Evolutionary conservation across 1,139 yeast genomes (phyloP), one percentile per base, ranked within the genome.

Genomic region (Ogataea hybrid): DNA sequence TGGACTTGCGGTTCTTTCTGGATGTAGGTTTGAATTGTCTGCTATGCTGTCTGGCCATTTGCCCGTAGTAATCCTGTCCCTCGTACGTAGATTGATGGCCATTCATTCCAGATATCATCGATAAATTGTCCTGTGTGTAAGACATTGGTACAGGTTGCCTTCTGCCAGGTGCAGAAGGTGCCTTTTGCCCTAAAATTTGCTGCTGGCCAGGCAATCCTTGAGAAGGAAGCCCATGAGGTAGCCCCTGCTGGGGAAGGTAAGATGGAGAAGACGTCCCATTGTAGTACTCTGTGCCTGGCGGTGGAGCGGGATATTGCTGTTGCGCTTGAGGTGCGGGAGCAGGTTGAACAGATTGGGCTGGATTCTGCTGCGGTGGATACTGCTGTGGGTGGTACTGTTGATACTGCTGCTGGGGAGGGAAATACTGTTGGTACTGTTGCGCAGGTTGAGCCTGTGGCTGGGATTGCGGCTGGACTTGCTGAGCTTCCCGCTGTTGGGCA

Each of bases 1-100:
- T 49, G 4, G 63, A 58, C 35, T 56, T 58, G 39, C 65, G 51
- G 42, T 59, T 57, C 46, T 62, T 62, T 38, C 65, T 51, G 9
- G 63, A 57, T 8, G 65, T 59, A 32, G 62, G 58, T 39, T 58
- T 61, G 45, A 59, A 60, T 25, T 48, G 56, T 41, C 61, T 53
- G 31, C 43, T 48, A 14, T 47, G 29, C 20, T 42, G 46, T 18
- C 41, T 36, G 9, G 40, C 39, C 33, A 39, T 30, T 14, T 44
- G 42, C 35, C 40, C 42, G 22, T 39, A 49, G 4, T 48, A 42
- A 10, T 53, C 56, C 16, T 33, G 48, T 21, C 39, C 37, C 22
- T 45, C 49, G 35, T 35, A 44, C 4, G 43, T 33, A 25, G 36
- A 34, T 5, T 40, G 46, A 40, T 49, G 44, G 11, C 47, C 50